Conservation (phyloP, 1,284 basidiomycete genomes). For the Phenoliferia sp. region DNA sequence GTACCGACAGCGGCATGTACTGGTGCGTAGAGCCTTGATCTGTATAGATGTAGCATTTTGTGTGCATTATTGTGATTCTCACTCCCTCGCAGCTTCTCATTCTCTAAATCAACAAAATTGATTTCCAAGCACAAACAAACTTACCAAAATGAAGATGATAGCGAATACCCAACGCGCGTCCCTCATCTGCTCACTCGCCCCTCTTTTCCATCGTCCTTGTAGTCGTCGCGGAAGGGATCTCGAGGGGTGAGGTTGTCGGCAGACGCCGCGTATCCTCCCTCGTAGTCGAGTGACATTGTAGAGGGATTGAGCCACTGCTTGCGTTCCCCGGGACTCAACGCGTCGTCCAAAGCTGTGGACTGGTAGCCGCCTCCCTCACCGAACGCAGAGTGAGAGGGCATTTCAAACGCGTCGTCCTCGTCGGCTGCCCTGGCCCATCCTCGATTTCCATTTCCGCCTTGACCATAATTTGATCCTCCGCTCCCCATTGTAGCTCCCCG, state of each 20-base stretch:
- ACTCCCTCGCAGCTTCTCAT: no score
- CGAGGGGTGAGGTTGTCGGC: neutral
- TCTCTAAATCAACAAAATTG: no score
- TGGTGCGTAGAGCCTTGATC: neutral
- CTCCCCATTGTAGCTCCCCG: neutral
- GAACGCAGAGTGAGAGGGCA: slow-evolving; percentile 23
- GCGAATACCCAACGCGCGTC: no score
- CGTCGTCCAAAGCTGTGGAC: neutral
- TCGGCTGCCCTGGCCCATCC: neutral
- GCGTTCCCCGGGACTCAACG: neutral
- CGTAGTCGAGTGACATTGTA: slow-evolving; percentile 1
- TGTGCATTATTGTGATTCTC: no score
- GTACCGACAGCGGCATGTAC: neutral
- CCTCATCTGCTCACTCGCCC: no score
- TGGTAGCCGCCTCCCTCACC: neutral
- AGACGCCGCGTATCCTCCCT: neutral
- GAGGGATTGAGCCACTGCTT: neutral
- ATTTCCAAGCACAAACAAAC: no score
- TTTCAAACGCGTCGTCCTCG: slow-evolving; percentile 22
- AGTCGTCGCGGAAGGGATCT: neutral
- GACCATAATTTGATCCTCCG: no score
- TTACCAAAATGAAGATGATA: no score
- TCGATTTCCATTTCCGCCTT: no score
- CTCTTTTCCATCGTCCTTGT: neutral
- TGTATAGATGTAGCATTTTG: no score